Evolutionary conservation across 345 rosid species (phyloP), one percentile per base, ranked within the genome.

Genomic region (Sonneratia caseolaris): DNA sequence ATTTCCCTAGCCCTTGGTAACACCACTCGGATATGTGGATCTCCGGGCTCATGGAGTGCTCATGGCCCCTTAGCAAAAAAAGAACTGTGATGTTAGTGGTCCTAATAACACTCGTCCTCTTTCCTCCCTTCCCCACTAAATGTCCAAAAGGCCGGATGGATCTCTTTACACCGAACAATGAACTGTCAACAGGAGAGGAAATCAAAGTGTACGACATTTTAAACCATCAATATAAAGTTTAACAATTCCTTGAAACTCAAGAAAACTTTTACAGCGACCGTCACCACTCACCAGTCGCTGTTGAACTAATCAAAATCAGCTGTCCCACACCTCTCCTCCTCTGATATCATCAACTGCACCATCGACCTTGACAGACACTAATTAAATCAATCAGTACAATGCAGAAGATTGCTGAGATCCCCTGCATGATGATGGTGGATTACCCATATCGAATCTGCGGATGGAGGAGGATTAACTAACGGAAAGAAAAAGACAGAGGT

Each of bases 71-170:
- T 4, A 40, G 43, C 7, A 40, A 40, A 40, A 8, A 40, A 40
- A 40, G 43, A 40, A 48, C 18, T 48, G 53, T 48, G 53, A 48
- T 12, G 53, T 22, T 5, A 62, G 66, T 62, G 66, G 66, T 62
- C 66, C 66, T 62, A 71, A 68, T 66, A 57, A 64, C 68, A 45
- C 43, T 35, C 45, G 37, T 71, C 55, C 56, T 73, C 48, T 74
- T 75, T 45, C 61, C 45, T 32, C n/a, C 37, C 75, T 77, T 32
- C 77, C 88, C 79, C 87, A 80, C 86, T 82, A 70, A 71, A 47
- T 8, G 53, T 36, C 55, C 64, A 71, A 61, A 71, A 51, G 15
- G 73, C 32, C 35, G 9, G 21, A 57, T n/a, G 64, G 32, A 57
- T 57, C 64, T 53, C 43, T 49, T 55, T 16, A 40, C 73, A 55